phyloP scores from a whole-genome alignment of 2,329 filamentous ascomycete genomes.

The Xylaria sp. region DNA sequence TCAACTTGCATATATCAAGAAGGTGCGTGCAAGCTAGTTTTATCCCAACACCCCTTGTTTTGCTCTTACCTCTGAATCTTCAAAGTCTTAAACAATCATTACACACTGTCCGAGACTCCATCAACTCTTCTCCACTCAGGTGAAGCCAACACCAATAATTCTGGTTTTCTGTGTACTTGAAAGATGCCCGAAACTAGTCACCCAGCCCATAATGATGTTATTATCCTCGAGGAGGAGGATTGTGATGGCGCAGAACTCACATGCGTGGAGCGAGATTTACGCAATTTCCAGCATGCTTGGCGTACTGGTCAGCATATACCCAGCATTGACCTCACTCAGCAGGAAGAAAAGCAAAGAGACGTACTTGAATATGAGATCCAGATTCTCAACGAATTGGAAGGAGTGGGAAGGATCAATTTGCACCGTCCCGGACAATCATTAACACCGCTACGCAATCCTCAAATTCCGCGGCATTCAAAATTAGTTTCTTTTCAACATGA shows the following conservation, averaged over 20 bases:
- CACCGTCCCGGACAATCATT: background rate
- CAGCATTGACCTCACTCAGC: slow-evolving; percentile 2
- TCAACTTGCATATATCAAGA: background rate
- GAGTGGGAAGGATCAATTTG: background rate
- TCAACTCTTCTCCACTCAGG: background rate
- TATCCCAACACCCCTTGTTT: background rate
- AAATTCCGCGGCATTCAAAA: background rate
- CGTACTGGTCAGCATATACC: background rate
- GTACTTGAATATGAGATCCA: background rate
- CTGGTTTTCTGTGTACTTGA: background rate
- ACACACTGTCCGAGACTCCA: background rate
- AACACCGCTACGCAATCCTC: background rate
- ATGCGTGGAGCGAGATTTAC: background rate
- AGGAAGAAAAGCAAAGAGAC: background rate
- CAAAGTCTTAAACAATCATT: background rate
- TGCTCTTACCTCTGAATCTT: background rate
- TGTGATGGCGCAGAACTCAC: background rate
- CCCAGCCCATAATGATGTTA: background rate
- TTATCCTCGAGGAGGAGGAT: slow-evolving; percentile 24
- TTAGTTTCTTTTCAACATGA: slow-evolving; percentile 4
- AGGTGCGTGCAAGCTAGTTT: background rate
- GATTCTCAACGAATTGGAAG: background rate
- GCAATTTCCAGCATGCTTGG: background rate
- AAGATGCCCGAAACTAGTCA: background rate
- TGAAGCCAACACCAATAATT: background rate